A percentile compares a stretch with the other conserved stretches of the same genome.
These are phyloP conservation scores for Capsella bursapastoris DNA, from an alignment of 345 rosid genomes.

Conservation along the genomic window DNA sequence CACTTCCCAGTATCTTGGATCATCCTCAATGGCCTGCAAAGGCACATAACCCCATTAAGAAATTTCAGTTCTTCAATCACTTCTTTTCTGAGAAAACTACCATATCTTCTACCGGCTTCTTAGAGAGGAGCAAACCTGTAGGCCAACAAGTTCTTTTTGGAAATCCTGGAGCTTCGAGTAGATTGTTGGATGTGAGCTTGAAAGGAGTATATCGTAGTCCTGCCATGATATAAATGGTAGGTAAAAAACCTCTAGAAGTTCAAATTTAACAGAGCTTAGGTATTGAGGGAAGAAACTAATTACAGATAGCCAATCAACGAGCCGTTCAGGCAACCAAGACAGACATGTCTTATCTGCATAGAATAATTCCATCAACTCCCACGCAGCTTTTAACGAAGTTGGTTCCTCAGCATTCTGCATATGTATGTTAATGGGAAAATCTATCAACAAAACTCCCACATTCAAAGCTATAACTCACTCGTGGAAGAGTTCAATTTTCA, in stretches of 20 bases:
- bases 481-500: not conserved
- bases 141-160: conserved; percentile 64
- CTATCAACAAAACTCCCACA: conserved; percentile 15
- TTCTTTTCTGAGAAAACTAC: conserved; percentile 3
- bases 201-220: conserved; percentile 83
- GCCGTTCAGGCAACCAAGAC: conserved; percentile 83
- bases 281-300: conserved; percentile 43
- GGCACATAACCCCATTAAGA: conserved; percentile 10
- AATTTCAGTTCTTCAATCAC: conserved; percentile 15
- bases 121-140: conserved; percentile 60
- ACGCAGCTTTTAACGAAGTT: conserved; percentile 82
- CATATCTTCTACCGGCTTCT: conserved; percentile 5
- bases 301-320: conserved; percentile 96
- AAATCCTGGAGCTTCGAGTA: conserved; percentile 80
- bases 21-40: conserved; percentile 76
- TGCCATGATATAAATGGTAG: conserved; percentile 45
- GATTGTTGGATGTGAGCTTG: conserved; percentile 58
- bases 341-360: conserved; percentile 76
- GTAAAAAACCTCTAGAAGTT: not conserved
- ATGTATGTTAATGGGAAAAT: not conserved
- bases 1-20: conserved; percentile 85
- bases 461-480: conserved; percentile 25
- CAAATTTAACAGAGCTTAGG: conserved; percentile 15
- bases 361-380: conserved; percentile 94
- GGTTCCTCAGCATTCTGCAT: conserved; percentile 63